A percentile compares a stretch with the other conserved stretches of the same genome.
These are phyloP conservation scores for Metschnikowia koreensis DNA, from an alignment of 805 yeast genomes.

Conservation along the genomic window DNA sequence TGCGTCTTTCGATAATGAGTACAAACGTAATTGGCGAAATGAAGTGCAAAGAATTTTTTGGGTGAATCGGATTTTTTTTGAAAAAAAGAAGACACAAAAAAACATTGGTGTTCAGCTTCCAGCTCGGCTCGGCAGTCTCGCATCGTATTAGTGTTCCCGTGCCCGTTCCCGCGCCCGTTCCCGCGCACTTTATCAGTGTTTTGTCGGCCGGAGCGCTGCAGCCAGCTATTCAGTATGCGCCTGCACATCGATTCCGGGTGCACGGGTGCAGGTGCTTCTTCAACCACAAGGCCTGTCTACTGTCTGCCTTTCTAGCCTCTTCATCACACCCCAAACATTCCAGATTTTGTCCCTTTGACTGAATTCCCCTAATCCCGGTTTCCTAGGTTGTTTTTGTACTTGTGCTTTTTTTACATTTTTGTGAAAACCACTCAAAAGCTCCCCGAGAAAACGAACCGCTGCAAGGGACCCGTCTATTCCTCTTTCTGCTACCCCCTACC, in stretches of 20 bases:
- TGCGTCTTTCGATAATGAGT: no score
- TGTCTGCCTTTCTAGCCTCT: constrained; percentile 7
- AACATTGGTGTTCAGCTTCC: no score
- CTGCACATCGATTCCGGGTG: constrained; percentile 5
- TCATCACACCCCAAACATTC: not conserved
- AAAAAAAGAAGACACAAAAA: no score
- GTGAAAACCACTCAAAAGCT: not conserved
- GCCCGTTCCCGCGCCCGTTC: not conserved
- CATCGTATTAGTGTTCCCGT: not conserved
- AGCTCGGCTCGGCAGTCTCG: no score
- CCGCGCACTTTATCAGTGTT: not conserved
- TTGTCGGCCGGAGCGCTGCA: not conserved
- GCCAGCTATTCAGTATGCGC: constrained; percentile 1
- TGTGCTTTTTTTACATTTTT: not conserved
- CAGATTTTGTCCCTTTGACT: not conserved
- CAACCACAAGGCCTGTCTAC: constrained; percentile 10
- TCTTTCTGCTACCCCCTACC: not conserved
- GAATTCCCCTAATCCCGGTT: not conserved
- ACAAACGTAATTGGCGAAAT: no score
- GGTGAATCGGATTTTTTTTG: no score
- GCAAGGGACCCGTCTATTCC: not conserved
- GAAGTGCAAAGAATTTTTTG: no score
- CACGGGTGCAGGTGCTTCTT: constrained; percentile 10
- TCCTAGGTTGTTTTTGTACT: not conserved
- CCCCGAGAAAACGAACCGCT: constrained; percentile 1